A percentile compares a stretch with the other conserved stretches of the same genome.
These are phyloP conservation scores for Drechslerella stenobrocha DNA, from an alignment of 2,329 filamentous ascomycete genomes.

Conservation along the genomic window DNA sequence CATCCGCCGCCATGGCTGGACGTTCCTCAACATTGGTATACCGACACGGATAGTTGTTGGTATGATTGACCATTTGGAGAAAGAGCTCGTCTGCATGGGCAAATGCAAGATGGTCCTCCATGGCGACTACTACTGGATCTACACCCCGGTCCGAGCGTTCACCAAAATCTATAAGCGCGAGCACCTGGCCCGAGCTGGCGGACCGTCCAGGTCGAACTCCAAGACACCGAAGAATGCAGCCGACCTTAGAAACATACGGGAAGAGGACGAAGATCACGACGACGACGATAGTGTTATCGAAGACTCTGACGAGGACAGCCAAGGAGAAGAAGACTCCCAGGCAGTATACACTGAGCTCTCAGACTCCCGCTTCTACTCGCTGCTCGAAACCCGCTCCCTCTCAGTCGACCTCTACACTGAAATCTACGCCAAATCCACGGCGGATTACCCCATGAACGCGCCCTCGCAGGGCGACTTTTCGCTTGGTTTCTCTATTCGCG, in stretches of 20 bases:
- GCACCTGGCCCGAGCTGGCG: conserved; percentile 11
- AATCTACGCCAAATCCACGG: conserved; percentile 42
- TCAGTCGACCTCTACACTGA: conserved; percentile 45
- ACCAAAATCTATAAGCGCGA: conserved; percentile 48
- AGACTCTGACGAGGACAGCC: conserved; percentile 24
- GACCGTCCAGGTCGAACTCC: conserved; percentile 38
- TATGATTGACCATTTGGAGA: conserved; percentile 43
- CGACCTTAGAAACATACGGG: conserved; percentile 22
- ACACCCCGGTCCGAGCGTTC: conserved; percentile 43
- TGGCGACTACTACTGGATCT: conserved; percentile 47
- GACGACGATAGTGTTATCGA: conserved; percentile 43
- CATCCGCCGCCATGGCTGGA: conserved; percentile 47
- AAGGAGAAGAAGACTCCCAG: conserved; percentile 42
- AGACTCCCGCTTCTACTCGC: conserved; percentile 44
- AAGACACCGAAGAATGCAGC: conserved; percentile 42
- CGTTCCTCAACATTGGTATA: conserved; percentile 47
- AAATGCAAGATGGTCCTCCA: conserved; percentile 47
- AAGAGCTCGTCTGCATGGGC: conserved; percentile 38
- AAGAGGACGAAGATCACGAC: conserved; percentile 32
- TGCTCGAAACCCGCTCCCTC: conserved; percentile 44
- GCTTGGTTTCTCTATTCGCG: conserved; percentile 46
- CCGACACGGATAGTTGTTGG: conserved; percentile 43
- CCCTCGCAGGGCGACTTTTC: conserved; percentile 44
- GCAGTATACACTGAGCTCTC: conserved; percentile 41
- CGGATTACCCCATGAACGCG: conserved; percentile 28